Percentiles rank a stretch among this genome's conserved stretches.
These are phyloP conservation scores for Coccinonectria pachysandricola DNA, from an alignment of 2,329 filamentous ascomycete species.

Conservation along the genomic window DNA sequence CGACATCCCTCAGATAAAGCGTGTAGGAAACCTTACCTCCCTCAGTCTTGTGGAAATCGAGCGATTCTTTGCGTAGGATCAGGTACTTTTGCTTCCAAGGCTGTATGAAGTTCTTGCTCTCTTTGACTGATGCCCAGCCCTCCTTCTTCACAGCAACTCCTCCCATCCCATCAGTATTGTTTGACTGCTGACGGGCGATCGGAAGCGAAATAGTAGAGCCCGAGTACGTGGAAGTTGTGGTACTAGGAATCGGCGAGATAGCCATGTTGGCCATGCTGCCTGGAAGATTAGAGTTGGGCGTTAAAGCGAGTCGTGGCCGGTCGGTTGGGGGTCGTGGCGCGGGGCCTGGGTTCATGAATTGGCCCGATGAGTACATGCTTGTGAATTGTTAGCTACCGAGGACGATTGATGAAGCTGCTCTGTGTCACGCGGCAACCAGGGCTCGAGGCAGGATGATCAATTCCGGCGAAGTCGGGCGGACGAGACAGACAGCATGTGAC, in stretches of 20 bases:
- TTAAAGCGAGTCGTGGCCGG: slow-evolving; percentile 70
- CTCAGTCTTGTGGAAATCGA: slow-evolving; percentile 91
- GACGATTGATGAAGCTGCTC: too few species aligned
- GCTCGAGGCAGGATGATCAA: too few species aligned
- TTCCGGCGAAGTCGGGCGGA: too few species aligned
- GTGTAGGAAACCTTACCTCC: slow-evolving; percentile 80
- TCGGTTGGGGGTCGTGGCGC: slow-evolving; percentile 83
- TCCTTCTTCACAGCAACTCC: slow-evolving; percentile 70
- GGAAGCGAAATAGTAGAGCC: slow-evolving; percentile 62
- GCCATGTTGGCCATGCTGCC: slow-evolving; percentile 73
- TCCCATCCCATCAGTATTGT: slow-evolving; percentile 51
- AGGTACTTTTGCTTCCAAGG: slow-evolving; percentile 87
- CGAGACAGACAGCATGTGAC: too few species aligned
- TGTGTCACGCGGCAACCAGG: not conserved
- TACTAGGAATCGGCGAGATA: slow-evolving; percentile 59
- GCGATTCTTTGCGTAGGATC: slow-evolving; percentile 80
- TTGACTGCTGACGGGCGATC: slow-evolving; percentile 49
- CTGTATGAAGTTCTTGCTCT: slow-evolving; percentile 76
- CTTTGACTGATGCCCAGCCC: slow-evolving; percentile 78
- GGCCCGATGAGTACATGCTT: slow-evolving; percentile 49
- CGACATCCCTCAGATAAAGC: slow-evolving; percentile 76
- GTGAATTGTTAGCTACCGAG: slow-evolving; percentile 9
- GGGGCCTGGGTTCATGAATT: slow-evolving; percentile 95
- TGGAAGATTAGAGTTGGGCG: slow-evolving; percentile 62
- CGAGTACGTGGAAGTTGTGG: slow-evolving; percentile 56